Evolutionary conservation across 179 eudicot species (phyloP), one percentile per base, ranked within the genome.

Genomic region (Silene vulgaris): DNA sequence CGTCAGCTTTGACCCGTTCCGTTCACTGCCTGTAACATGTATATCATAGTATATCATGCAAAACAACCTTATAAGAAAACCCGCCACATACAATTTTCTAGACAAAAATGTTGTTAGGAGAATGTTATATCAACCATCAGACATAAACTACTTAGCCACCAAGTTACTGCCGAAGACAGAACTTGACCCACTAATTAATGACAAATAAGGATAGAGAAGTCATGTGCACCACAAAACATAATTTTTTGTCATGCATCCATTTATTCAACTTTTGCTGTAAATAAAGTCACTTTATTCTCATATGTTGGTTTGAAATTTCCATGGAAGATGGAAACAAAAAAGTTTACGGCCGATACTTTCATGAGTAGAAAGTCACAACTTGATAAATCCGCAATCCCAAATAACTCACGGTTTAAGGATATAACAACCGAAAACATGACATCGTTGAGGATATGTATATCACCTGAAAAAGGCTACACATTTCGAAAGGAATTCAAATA

Each of bases 1-100:
- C 43, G 98, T 86, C 80, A 87, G 81, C 65, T 26, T 76, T 4
- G 96, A 85, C 65, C 80, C 85, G 84, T 96, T 96, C 30, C 84
- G 78, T 81, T 92, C 86, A 79, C 99, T 93, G 79, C 99, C 99
- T 96, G 92, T 65, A 83, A 75, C 59, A 52, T 14, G 17, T 76
- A 69, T 21, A 43, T 19, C 65, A 5, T 28, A 71, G 62, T 28
- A 71, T 13, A 35, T 71, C 63, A 71, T 52, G 43, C 62, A 52
- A 28, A 52, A 35, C 8, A 13, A 28, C 62, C 52, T 28, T 23
- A 45, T 14, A 70, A 8, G 26, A 70, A 45, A 70, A 70, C 14
- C 40, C 35, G 28, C 63, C 40, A 26, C 13, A 28, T 23, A 4
- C 23, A n/a, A 21, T 48, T 23, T 48, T 13, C 60, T 3, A 45